A percentile compares a stretch with the other conserved stretches of the same genome.
Conservation (phyloP, 176 grass and related monocot genomes). For the Avena eriantha region DNA sequence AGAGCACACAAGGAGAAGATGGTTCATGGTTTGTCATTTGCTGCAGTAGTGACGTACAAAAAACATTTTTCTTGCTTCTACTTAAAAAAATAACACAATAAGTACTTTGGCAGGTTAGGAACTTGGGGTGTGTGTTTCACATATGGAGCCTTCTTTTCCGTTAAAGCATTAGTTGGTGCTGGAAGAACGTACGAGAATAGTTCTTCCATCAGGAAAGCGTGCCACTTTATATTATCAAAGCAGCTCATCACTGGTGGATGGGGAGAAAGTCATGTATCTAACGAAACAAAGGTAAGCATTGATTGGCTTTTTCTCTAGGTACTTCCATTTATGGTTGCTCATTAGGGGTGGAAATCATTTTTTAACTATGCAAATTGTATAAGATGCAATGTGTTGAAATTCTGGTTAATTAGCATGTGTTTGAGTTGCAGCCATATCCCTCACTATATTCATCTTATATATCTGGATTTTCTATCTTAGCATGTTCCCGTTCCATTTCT, state of each 20-base stretch:
- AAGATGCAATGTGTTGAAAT: background rate
- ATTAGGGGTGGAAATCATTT: too few species aligned
- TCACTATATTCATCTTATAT: background rate
- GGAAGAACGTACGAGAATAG: conserved; percentile 51
- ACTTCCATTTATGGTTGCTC: background rate
- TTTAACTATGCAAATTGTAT: too few species aligned
- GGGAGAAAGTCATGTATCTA: conserved; percentile 53
- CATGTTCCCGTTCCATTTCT: background rate
- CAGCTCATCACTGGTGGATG: conserved; percentile 51
- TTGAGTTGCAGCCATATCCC: too few species aligned
- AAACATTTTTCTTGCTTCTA: background rate
- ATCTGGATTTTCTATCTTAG: background rate
- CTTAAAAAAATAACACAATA: background rate
- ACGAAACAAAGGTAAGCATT: conserved; percentile 32
- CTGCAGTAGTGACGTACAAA: background rate
- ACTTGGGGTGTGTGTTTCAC: conserved; percentile 60
- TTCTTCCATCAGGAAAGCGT: conserved; percentile 41
- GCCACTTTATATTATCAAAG: conserved; percentile 55
- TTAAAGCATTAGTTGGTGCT: conserved; percentile 46
- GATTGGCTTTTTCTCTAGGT: background rate
- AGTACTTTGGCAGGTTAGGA: conserved; percentile 48
- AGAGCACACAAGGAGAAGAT: conserved; percentile 48
- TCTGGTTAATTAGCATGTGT: background rate
- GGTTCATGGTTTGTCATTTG: conserved; percentile 53
- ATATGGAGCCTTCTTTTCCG: conserved; percentile 50